phyloP scores from a whole-genome alignment of 2,329 filamentous ascomycete species.

The Aureobasidium musti region DNA sequence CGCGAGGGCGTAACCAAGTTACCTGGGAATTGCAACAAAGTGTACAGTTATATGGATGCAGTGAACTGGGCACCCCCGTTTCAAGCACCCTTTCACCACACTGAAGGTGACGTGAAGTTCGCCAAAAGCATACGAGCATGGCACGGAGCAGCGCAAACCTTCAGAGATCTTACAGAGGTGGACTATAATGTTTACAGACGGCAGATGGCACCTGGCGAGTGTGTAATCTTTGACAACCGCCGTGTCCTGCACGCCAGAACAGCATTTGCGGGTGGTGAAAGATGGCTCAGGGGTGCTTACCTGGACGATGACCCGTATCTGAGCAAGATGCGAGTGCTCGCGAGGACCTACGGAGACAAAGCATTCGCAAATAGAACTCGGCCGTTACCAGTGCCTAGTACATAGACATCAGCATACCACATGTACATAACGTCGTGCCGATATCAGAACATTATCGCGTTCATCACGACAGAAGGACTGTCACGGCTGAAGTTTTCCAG shows the following conservation, averaged over 20 bases:
- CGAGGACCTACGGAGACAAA: not conserved
- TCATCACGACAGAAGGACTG: too few species aligned
- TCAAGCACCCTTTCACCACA: constrained; percentile 39
- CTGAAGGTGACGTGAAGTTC: not conserved
- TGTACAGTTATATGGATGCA: constrained; percentile 35
- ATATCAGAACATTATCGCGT: too few species aligned
- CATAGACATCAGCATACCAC: not conserved
- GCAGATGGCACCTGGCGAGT: constrained; percentile 77
- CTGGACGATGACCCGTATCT: constrained; percentile 66
- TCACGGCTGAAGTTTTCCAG: too few species aligned
- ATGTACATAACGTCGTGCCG: not conserved
- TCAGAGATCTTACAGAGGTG: constrained; percentile 62
- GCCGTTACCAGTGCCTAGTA: too few species aligned
- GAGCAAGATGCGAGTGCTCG: constrained; percentile 38
- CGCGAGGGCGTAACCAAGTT: not conserved
- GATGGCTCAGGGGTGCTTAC: constrained; percentile 87
- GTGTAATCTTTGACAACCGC: constrained; percentile 89
- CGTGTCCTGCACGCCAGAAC: constrained; percentile 80
- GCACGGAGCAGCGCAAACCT: constrained; percentile 55
- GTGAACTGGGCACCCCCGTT: constrained; percentile 44
- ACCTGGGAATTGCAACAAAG: not conserved
- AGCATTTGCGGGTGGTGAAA: constrained; percentile 68
- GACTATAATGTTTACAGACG: constrained; percentile 65
- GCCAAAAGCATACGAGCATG: constrained; percentile 44
- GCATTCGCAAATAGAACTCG: too few species aligned